Conservation (phyloP, 129 eudicot species). For the Glebionis coronaria region DNA sequence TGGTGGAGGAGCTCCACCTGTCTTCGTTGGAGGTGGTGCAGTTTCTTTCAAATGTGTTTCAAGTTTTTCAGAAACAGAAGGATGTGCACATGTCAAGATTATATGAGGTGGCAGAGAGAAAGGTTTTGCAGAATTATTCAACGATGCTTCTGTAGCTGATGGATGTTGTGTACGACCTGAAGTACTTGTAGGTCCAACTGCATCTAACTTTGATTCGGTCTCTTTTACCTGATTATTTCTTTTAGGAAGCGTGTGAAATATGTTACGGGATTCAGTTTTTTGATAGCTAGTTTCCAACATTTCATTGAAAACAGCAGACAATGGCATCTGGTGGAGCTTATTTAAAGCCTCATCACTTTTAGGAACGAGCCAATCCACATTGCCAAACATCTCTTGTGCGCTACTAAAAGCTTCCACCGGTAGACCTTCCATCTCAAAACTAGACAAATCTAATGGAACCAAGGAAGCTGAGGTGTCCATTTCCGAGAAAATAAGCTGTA, state of each 20-base stretch:
- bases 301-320: constrained; percentile 38
- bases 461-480: constrained; percentile 69
- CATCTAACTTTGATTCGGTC: constrained; percentile 3
- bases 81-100: constrained; percentile 33
- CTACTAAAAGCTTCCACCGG: constrained; percentile 93
- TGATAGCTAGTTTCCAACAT: constrained; percentile 39
- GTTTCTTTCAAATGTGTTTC: constrained; percentile 12
- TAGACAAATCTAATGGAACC: constrained; percentile 57
- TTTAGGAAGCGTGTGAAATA: constrained; percentile 26
- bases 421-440: constrained; percentile 88
- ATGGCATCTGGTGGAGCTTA: constrained; percentile 50
- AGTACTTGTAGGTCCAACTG: constrained; percentile 27
- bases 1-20: constrained; percentile 16
- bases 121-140: constrained; percentile 9
- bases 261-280: constrained; percentile 22
- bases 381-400: constrained; percentile 79
- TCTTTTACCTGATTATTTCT: constrained; percentile 14
- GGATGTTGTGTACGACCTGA: constrained; percentile 13
- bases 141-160: constrained; percentile 23
- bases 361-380: constrained; percentile 83
- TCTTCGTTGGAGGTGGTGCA: constrained; percentile 16
- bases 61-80: constrained; percentile 22
- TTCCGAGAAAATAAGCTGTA: constrained; percentile 94
- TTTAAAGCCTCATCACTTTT: constrained; percentile 60
- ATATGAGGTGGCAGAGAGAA: constrained; percentile 27